Evolutionary conservation across 305 asterid species (phyloP).

Genomic region (Ajuga reptans): DNA sequence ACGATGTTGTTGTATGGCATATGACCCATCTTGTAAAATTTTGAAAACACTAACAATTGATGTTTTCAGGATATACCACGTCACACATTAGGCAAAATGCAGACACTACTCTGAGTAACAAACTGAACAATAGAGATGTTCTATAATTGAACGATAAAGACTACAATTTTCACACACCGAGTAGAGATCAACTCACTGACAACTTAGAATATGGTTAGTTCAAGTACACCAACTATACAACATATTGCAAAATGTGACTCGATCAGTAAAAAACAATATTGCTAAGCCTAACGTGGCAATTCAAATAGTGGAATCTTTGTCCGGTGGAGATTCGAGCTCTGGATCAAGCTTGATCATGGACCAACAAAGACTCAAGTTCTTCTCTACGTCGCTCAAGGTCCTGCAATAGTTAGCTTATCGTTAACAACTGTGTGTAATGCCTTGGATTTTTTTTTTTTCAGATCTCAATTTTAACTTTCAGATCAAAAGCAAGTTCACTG

Average conservation of each 20-base stretch:
- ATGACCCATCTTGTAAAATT: too few relatives aligned
- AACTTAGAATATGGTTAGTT: neutral
- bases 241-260: neutral
- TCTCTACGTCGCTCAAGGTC: conserved; percentile 72
- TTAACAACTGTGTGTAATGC: neutral
- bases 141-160: too few relatives aligned
- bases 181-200: too few relatives aligned
- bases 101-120: too few relatives aligned
- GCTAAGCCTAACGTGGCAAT: neutral
- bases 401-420: conserved; percentile 33
- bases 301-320: neutral
- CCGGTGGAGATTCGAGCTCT: neutral
- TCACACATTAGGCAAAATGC: too few relatives aligned
- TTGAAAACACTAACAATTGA: too few relatives aligned
- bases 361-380: conserved; percentile 67
- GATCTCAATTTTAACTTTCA: too few relatives aligned
- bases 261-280: neutral
- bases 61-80: too few relatives aligned
- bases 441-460: neutral
- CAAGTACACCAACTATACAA: conserved; percentile 7
- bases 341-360: conserved; percentile 36
- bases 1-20: too few relatives aligned
- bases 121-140: too few relatives aligned
- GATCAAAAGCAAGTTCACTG: neutral
- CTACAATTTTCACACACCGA: too few relatives aligned